phyloP scores from a whole-genome alignment of 2,329 filamentous ascomycete genomes.

The Talaromyces funiculosus region DNA sequence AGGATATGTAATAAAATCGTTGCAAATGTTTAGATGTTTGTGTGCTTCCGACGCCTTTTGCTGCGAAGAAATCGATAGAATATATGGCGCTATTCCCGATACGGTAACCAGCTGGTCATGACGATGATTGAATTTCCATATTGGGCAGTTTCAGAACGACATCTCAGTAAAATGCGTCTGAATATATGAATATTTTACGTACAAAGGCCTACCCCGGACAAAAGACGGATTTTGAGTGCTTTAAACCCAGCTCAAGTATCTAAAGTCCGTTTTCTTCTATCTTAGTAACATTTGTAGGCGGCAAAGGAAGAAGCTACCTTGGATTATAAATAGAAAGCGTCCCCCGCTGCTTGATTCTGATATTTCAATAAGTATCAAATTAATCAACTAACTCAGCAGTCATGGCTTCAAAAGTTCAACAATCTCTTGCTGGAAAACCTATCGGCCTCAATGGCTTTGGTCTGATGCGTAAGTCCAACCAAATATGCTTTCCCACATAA shows the following conservation, averaged over 20 bases:
- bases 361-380: background rate
- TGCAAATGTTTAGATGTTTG: background rate
- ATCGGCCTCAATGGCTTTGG: constrained; percentile 15
- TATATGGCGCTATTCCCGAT: background rate
- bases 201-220: background rate
- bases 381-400: background rate
- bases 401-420: background rate
- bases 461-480: constrained; percentile 13
- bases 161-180: background rate
- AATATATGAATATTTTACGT: background rate
- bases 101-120: background rate
- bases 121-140: background rate
- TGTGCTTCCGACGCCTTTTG: background rate
- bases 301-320: no score
- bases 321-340: background rate
- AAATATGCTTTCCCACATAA: background rate
- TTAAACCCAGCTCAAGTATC: background rate
- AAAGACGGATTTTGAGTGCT: background rate
- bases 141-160: background rate
- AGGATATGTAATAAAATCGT: no score
- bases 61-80: background rate
- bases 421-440: constrained; percentile 12
- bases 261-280: constrained; percentile 2
- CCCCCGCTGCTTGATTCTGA: background rate
- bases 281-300: no score